Evolutionary conservation across 176 grass and related monocot genomes (phyloP).

Genomic region (Cymbopogon citratus): DNA sequence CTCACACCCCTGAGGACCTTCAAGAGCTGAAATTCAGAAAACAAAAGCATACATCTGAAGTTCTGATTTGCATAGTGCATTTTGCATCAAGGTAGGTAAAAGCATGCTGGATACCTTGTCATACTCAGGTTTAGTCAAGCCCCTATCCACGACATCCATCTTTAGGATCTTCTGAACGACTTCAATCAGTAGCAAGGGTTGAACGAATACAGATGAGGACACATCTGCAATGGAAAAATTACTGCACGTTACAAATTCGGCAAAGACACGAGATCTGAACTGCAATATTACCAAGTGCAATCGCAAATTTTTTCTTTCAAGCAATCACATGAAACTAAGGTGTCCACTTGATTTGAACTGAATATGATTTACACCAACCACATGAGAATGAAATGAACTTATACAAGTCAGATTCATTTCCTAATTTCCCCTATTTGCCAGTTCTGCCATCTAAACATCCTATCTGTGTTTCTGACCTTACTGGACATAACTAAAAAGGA

Average conservation of each 20-base stretch:
- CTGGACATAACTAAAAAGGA: neutral
- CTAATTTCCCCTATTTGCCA: neutral
- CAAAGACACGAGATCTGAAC: neutral
- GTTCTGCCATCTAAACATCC: neutral
- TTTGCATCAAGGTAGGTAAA: too few species aligned
- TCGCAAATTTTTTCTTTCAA: too few species aligned
- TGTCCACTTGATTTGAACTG: neutral
- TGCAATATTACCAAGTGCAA: too few species aligned
- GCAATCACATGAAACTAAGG: neutral
- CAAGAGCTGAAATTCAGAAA: slow-evolving; percentile 36
- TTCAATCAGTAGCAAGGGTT: too few species aligned
- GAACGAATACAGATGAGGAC: too few species aligned
- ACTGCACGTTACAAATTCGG: too few species aligned
- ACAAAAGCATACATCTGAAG: neutral
- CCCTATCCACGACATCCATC: too few species aligned
- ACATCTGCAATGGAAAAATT: too few species aligned
- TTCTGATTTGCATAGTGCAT: too few species aligned
- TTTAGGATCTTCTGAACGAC: too few species aligned
- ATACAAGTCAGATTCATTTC: neutral
- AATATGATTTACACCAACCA: neutral
- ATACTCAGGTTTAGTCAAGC: too few species aligned
- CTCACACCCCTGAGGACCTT: slow-evolving; percentile 44
- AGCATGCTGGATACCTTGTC: too few species aligned
- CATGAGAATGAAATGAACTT: neutral
- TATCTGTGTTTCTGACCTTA: neutral